Percentiles rank a stretch among this genome's conserved stretches.
These are phyloP conservation scores for Flaveria floridana DNA, from an alignment of 140 eudicot genomes.

Conservation along the genomic window DNA sequence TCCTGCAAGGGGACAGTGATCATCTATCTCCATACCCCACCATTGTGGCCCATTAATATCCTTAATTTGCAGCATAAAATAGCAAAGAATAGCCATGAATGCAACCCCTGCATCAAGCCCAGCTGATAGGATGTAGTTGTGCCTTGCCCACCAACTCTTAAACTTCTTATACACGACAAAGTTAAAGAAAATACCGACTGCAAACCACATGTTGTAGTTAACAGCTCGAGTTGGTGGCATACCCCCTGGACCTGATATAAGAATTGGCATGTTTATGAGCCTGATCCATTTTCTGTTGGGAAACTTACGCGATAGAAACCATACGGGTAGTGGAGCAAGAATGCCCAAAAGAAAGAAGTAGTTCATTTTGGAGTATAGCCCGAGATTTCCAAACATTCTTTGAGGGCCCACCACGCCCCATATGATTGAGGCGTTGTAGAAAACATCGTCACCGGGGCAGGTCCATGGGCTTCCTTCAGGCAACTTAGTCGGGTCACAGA, in stretches of 20 bases:
- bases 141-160: conserved; percentile 82
- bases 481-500: conserved; percentile 52
- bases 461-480: conserved; percentile 95
- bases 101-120: conserved; percentile 91
- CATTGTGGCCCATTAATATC: conserved; percentile 57
- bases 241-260: conserved; percentile 51
- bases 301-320: conserved; percentile 49
- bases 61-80: conserved; percentile 48
- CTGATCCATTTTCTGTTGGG: conserved; percentile 69
- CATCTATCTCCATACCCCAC: conserved; percentile 79
- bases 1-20: conserved; percentile 65
- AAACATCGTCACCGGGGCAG: conserved; percentile 79
- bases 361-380: conserved; percentile 58
- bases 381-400: conserved; percentile 63
- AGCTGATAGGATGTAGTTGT: conserved; percentile 73
- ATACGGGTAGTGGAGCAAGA: conserved; percentile 65
- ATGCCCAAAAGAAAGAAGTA: conserved; percentile 75
- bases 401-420: conserved; percentile 95
- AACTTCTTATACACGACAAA: conserved; percentile 47
- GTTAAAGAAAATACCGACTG: conserved; percentile 66
- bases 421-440: conserved; percentile 85
- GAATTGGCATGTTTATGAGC: conserved; percentile 66
- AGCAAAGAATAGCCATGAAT: conserved; percentile 70
- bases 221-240: conserved; percentile 78
- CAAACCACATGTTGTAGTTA: conserved; percentile 68